phyloP scores from a whole-genome alignment of 2,329 filamentous ascomycete genomes.

The Massarina eburnea region DNA sequence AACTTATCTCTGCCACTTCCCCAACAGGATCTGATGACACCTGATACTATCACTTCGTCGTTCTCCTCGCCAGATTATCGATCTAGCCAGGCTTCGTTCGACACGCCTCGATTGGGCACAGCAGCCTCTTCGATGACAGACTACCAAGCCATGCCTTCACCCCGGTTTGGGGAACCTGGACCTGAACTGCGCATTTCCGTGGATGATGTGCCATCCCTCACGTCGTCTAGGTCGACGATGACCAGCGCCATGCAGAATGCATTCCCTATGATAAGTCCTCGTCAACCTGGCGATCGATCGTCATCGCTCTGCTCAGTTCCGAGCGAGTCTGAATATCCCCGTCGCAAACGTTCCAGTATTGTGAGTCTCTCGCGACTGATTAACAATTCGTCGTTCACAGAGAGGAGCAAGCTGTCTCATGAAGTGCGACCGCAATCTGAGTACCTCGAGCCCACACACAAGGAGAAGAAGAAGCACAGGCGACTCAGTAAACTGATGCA shows the following conservation, averaged over 20 bases:
- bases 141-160: constrained; percentile 69
- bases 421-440: constrained; percentile 56
- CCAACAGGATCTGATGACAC: constrained; percentile 61
- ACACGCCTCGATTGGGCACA: constrained; percentile 72
- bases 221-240: constrained; percentile 77
- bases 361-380: constrained; percentile 76
- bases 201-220: constrained; percentile 73
- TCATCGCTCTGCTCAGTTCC: constrained; percentile 46
- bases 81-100: constrained; percentile 66
- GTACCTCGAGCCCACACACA: constrained; percentile 61
- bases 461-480: constrained; percentile 67
- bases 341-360: constrained; percentile 72
- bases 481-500: constrained; percentile 74
- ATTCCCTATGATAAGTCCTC: constrained; percentile 42
- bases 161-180: constrained; percentile 72
- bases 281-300: constrained; percentile 46
- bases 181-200: constrained; percentile 71
- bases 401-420: constrained; percentile 73
- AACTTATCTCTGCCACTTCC: constrained; percentile 42
- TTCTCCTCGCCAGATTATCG: constrained; percentile 65
- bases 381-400: constrained; percentile 65
- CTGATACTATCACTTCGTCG: constrained; percentile 61
- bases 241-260: constrained; percentile 66
- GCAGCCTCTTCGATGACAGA: constrained; percentile 74
- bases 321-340: constrained; percentile 52